A percentile compares a stretch with the other conserved stretches of the same genome.
Evolutionary conservation across 192 early-diverging fungal genomes (phyloP).

Genomic region (Coemansia sp.): DNA sequence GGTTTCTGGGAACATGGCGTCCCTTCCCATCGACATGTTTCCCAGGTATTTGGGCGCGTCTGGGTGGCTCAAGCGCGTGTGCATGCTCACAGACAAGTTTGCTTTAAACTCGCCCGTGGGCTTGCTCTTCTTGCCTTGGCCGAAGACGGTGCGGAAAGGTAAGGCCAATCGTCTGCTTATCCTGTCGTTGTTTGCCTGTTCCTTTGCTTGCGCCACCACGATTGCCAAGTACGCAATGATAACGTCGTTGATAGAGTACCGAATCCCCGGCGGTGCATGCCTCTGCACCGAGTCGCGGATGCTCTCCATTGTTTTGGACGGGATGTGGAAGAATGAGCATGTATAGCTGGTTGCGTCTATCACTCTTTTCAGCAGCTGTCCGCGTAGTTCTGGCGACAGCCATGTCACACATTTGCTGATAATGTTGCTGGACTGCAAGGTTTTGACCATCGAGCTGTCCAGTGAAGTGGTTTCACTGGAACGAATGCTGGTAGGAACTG

Average conservation of each 20-base stretch:
- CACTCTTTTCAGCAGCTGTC: not conserved
- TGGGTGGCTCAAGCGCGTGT: not conserved
- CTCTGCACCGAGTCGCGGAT: not conserved
- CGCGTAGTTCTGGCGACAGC: slow-evolving; percentile 22
- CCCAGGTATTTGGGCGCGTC: not conserved
- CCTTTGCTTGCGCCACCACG: not conserved
- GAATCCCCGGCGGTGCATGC: not conserved
- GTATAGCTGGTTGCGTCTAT: not conserved
- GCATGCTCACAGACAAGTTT: not conserved
- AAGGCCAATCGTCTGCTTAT: not conserved
- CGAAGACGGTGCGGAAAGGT: not conserved
- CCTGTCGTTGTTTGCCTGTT: not conserved
- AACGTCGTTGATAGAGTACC: slow-evolving; percentile 22
- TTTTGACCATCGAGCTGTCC: not conserved
- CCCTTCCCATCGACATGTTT: not conserved
- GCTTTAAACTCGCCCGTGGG: not conserved
- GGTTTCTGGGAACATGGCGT: not conserved
- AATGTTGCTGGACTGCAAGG: not conserved
- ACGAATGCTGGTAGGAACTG: not conserved
- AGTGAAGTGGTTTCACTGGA: not conserved
- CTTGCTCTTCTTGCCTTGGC: no score
- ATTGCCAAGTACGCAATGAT: slow-evolving; percentile 15
- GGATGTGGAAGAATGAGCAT: slow-evolving; percentile 1
- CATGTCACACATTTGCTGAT: slow-evolving; percentile 5
- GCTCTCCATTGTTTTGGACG: not conserved